These are phyloP conservation scores for Venturia asperata DNA, from an alignment of 2,329 filamentous ascomycete species.

Conservation along the genomic window DNA sequence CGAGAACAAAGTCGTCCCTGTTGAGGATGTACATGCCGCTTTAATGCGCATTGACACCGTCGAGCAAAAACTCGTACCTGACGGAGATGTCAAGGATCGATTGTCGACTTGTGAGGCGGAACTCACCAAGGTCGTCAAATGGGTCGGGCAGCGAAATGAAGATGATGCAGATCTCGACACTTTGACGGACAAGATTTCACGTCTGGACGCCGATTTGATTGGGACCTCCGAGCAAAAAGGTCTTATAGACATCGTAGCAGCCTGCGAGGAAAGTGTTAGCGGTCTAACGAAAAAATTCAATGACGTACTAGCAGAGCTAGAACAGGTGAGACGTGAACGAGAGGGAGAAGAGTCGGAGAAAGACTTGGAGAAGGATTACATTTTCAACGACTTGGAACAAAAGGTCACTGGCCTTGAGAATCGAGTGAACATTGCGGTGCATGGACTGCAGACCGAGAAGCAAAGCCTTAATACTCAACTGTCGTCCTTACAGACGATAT, in stretches of 20 bases:
- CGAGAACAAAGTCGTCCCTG: neutral
- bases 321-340: neutral
- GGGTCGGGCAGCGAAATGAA: slow-evolving; percentile 6
- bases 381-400: neutral
- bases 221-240: neutral
- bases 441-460: neutral
- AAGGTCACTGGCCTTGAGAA: neutral
- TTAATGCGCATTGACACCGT: neutral
- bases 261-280: neutral
- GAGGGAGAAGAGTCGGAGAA: neutral
- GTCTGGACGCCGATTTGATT: neutral
- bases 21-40: neutral
- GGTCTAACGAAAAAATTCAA: neutral
- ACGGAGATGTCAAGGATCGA: neutral
- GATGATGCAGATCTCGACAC: neutral
- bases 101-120: slow-evolving; percentile 4
- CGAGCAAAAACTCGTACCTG: neutral
- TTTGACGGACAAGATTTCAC: neutral
- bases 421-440: neutral
- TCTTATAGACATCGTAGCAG: neutral
- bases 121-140: slow-evolving; percentile 6
- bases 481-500: neutral
- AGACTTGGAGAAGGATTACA: neutral
- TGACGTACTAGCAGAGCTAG: neutral
- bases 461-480: neutral